Evolutionary conservation across 805 yeast species (phyloP).

Genomic region (Saturnispora saitoi): DNA sequence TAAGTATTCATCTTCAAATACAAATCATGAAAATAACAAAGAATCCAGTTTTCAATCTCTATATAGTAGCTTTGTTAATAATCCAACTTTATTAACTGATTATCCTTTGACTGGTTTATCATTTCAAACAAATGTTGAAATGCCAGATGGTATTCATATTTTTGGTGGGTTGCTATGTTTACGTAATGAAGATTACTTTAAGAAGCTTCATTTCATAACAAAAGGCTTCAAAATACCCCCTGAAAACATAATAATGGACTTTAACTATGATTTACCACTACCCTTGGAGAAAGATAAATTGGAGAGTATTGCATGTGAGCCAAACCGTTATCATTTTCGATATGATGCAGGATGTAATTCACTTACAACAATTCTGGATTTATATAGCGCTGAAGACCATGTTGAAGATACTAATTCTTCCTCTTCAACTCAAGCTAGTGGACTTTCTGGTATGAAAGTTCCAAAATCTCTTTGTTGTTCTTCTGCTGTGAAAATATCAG

Average conservation of each 20-base stretch:
- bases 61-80: conserved; percentile 19
- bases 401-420: background rate
- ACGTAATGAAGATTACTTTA: conserved; percentile 19
- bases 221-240: conserved; percentile 27
- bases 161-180: conserved; percentile 37
- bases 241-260: conserved; percentile 23
- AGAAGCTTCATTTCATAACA: conserved; percentile 21
- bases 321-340: conserved; percentile 31
- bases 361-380: conserved; percentile 20
- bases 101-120: conserved; percentile 34
- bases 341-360: conserved; percentile 34
- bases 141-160: conserved; percentile 31
- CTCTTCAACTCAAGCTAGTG: background rate
- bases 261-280: conserved; percentile 34
- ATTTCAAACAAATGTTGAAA: conserved; percentile 36
- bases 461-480: conserved; percentile 49
- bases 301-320: conserved; percentile 34
- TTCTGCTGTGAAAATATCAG: conserved; percentile 41
- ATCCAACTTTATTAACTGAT: conserved; percentile 32
- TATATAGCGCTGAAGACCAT: conserved; percentile 2
- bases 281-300: conserved; percentile 37
- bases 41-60: conserved; percentile 9
- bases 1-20: background rate
- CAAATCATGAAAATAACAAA: background rate
- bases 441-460: conserved; percentile 11